Conservation (phyloP, 2,329 filamentous ascomycete genomes). For the Myriosclerotinia duriaeana region DNA sequence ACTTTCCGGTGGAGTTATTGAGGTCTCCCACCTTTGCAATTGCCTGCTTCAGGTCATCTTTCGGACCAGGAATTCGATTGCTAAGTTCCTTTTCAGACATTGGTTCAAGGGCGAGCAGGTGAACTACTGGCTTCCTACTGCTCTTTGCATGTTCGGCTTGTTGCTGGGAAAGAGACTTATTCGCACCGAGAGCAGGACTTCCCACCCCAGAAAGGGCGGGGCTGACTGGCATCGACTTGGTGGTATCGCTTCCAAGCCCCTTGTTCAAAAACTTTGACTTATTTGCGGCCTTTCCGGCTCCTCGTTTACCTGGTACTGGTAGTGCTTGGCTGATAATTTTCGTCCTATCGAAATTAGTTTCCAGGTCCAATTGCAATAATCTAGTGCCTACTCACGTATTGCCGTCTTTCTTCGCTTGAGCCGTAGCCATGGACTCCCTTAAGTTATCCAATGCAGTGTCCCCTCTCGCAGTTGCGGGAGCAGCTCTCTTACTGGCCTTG, state of each 20-base stretch:
- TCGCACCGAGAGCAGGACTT: conserved; percentile 54
- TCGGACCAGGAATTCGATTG: conserved; percentile 51
- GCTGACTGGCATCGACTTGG: conserved; percentile 51
- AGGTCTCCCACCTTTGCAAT: conserved; percentile 59
- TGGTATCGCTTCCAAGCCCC: conserved; percentile 31
- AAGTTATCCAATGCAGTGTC: conserved; percentile 54
- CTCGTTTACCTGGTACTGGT: conserved; percentile 32
- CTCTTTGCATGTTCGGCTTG: conserved; percentile 55
- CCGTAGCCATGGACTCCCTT: conserved; percentile 47
- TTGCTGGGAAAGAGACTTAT: conserved; percentile 53
- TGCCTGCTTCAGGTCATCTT: conserved; percentile 54
- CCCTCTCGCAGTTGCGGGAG: conserved; percentile 44
- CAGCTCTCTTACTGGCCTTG: conserved; percentile 16
- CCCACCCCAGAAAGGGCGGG: conserved; percentile 55
- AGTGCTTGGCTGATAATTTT: conserved; percentile 43
- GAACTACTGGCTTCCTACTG: conserved; percentile 54
- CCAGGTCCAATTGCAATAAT: conserved; percentile 21
- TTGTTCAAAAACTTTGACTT: conserved; percentile 37
- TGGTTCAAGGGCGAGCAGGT: conserved; percentile 58
- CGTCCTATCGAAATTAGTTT: conserved; percentile 43
- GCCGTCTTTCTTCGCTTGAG: conserved; percentile 48
- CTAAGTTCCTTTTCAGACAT: conserved; percentile 51
- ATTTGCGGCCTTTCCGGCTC: conserved; percentile 30
- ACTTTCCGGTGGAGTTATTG: conserved; percentile 49
- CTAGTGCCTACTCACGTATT: conserved; percentile 46